Conservation (phyloP, 805 yeast species). For the Suhomyces sp. region DNA sequence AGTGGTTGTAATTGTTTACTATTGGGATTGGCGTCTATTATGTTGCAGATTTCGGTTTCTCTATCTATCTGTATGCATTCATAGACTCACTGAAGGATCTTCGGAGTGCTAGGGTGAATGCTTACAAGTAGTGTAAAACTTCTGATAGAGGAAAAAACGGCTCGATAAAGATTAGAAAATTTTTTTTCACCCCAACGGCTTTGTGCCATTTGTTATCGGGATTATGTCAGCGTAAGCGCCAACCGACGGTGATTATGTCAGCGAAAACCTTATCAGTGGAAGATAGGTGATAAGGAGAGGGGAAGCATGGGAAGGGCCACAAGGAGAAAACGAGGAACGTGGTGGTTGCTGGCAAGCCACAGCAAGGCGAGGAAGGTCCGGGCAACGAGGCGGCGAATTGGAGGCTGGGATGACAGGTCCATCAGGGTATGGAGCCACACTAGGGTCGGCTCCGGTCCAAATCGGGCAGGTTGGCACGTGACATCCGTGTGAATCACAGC, state of each 20-base stretch:
- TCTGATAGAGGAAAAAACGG: neutral
- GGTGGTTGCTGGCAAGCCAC: neutral
- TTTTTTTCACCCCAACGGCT: conserved; percentile 5
- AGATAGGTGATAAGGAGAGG: neutral
- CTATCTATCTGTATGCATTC: neutral
- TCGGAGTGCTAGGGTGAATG: no score
- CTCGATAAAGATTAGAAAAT: conserved; percentile 3
- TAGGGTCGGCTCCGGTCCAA: neutral
- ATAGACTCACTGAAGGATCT: no score
- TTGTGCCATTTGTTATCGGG: conserved; percentile 4
- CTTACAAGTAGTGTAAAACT: neutral
- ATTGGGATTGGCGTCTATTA: no score
- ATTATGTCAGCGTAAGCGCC: neutral
- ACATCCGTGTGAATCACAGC: no score
- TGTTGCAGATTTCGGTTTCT: no score
- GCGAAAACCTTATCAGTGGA: neutral
- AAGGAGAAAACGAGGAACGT: neutral
- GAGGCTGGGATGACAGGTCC: neutral
- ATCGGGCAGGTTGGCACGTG: neutral
- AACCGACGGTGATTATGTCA: neutral
- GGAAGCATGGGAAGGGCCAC: neutral
- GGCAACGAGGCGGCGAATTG: neutral
- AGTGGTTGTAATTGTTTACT: no score
- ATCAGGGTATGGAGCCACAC: neutral
- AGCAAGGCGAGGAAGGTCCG: neutral